Base-by-base conservation (phyloP, 1,284 basidiomycete genomes). In the Taiwanofungus camphoratus region DNA sequence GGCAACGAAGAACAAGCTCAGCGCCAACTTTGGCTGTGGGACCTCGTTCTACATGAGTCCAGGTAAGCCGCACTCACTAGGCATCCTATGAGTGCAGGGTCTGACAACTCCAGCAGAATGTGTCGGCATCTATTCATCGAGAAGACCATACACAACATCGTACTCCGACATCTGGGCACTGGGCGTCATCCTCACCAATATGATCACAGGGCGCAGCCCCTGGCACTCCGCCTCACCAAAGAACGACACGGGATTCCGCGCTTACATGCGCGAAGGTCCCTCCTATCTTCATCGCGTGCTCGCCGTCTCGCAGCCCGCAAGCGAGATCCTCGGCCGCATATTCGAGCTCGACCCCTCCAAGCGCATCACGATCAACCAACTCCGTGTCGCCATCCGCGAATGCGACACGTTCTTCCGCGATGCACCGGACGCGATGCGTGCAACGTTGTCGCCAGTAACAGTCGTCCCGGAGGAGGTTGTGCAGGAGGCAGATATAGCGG, bases 161-260 rank as follows among this genome's bases (percentile, higher is more conserved):
- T 63, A 66, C 31, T 82, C 81, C 53, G 83, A 87, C 57, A 67
- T 84, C 39, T 87, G 82, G 82, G 74, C 82, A 1, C 69, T 87
- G 30, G 82, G 82, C n/a, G 73, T 85, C 53, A 65, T 70, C 51
- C 72, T 87, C 44, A 73, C 80, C 60, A 84, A 85, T 61, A 66
- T 85, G 38, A 71, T 78, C 20, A 80, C 77, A 49, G 78, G 77
- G 2, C 74, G 79, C 30, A 81, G 81, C 56, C 82, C 82, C 4
- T 85, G 82, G 82, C 74, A 76, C 52, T 68, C 77, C 53, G 81
- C 82, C 1, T 71, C 24, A 29, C 36, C 51, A 11, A 39, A 39
- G 21, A 61, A 64, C 27, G 81, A 84, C 63, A 69, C 74, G 43
- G 79, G 77, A 2, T 84, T 79, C 67, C 59, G 64, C 26, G 62